phyloP scores from a whole-genome alignment of 305 asterid species.

The Salvia sclarea region DNA sequence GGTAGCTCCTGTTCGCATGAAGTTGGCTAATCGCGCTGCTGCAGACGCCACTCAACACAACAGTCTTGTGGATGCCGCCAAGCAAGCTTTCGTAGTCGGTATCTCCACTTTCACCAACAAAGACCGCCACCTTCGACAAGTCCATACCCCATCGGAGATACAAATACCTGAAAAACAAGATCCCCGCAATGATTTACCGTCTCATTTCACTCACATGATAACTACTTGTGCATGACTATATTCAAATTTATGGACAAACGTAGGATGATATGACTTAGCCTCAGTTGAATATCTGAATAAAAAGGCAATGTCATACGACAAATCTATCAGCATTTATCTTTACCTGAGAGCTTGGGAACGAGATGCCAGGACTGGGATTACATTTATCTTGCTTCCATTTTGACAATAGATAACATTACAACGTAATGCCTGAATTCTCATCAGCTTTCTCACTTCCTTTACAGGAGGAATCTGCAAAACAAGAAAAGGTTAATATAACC shows the following conservation, averaged over 20 bases:
- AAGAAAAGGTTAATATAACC: background rate
- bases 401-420: constrained; percentile 79
- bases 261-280: background rate
- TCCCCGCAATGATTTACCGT: background rate
- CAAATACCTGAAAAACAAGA: constrained; percentile 54
- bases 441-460: constrained; percentile 70
- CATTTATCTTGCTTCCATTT: constrained; percentile 74
- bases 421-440: constrained; percentile 93
- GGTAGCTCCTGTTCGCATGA: constrained; percentile 65
- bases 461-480: constrained; percentile 64
- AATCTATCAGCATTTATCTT: background rate
- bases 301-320: background rate
- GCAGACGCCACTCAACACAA: constrained; percentile 70
- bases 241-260: too few relatives aligned
- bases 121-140: constrained; percentile 70
- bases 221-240: too few relatives aligned
- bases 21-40: constrained; percentile 50
- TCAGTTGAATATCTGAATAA: background rate
- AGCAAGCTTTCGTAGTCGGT: constrained; percentile 84
- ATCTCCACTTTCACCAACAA: constrained; percentile 89
- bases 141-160: constrained; percentile 96
- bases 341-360: constrained; percentile 94
- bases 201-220: background rate
- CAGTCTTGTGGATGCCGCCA: constrained; percentile 78
- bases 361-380: constrained; percentile 85